Base-by-base conservation (phyloP, 1,139 yeast species). In the Yamadazyma pseudoaaseri region DNA sequence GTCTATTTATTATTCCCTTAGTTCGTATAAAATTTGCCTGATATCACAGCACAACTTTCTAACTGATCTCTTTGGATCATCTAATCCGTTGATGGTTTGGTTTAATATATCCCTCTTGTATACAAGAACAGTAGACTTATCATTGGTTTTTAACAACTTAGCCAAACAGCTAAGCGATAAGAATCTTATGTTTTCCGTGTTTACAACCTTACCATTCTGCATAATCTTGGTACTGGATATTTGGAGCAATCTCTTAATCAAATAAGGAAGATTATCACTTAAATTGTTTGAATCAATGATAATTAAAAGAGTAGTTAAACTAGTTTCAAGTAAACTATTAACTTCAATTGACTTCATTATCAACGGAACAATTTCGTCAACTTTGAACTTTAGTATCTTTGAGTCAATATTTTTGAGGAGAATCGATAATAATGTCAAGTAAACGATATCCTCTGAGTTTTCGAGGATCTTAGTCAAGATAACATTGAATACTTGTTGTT, bases 21-120 rank as follows among this genome's bases (percentile, higher is more conserved):
- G 47, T 45, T 84, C 94, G 54, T 63, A 85, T 44, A 77, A 81
- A 2, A 71, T 64, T 53, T 92, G 97, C 51, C 96, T 76, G 34
- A 92, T 78, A 46, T 83, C 86, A 35, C 84, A 80, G 6, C 90
- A 83, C 35, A 77, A 72, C 52, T 79, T 81, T 49, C 98, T 74
- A 2, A 92, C 86, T 5, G 58, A 61, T 55, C 98, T 74, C 51
- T 72, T 81, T 34, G 70, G 74, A 54, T 92, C 97, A 45, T 86
- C 95, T 43, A 92, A 63, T 1, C 74, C 80, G 1, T 49, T 51
- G 2, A 62, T 65, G 33, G 86, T 61, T 7, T 66, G 69, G 16
- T 49, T 57, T 28, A 86, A 65, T 6, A 86, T 68, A 4, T 55
- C 57, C 5, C 57, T 51, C 48, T 77, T 78, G 49, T 70, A 82